Evolutionary conservation across 495 filamentous ascomycete species (phyloP).

Genomic region (Daldinia childiae): DNA sequence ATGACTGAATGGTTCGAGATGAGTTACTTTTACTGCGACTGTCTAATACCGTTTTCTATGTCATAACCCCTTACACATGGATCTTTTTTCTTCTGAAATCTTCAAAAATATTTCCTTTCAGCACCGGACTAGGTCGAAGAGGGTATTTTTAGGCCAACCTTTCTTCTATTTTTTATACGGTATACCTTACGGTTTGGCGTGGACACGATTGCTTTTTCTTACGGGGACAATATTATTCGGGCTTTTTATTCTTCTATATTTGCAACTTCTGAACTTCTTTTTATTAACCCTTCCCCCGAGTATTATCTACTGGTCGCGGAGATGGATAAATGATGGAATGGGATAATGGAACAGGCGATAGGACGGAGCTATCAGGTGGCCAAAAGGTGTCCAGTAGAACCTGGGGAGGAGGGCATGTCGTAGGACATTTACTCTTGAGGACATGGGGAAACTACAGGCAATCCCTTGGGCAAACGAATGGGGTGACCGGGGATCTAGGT

Average conservation of each 20-base stretch:
- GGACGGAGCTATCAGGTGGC: not conserved
- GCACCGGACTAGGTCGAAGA: conserved; percentile 26
- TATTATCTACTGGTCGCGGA: conserved; percentile 19
- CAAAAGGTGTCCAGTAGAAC: conserved; percentile 8
- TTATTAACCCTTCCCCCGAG: conserved; percentile 24
- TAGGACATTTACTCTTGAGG: not conserved
- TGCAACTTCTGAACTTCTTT: conserved; percentile 14
- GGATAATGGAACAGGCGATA: conserved; percentile 26
- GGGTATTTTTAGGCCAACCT: conserved; percentile 35
- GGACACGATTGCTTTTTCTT: conserved; percentile 26
- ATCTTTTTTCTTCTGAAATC: conserved; percentile 10
- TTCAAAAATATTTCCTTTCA: conserved; percentile 13
- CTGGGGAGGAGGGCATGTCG: not conserved
- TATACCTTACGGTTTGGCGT: conserved; percentile 43
- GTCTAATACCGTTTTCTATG: conserved; percentile 28
- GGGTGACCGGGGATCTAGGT: conserved; percentile 6
- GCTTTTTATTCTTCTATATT: conserved; percentile 17
- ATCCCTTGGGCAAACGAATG: conserved; percentile 17
- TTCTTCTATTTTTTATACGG: conserved; percentile 35
- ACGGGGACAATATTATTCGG: conserved; percentile 15
- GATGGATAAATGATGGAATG: conserved; percentile 24
- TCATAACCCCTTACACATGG: conserved; percentile 12
- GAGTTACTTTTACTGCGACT: conserved; percentile 17
- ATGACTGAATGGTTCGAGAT: conserved; percentile 22
- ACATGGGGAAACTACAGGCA: not conserved